Evolutionary conservation across 2,329 filamentous ascomycete species (phyloP).

Genomic region (Colletotrichum echinochloae): DNA sequence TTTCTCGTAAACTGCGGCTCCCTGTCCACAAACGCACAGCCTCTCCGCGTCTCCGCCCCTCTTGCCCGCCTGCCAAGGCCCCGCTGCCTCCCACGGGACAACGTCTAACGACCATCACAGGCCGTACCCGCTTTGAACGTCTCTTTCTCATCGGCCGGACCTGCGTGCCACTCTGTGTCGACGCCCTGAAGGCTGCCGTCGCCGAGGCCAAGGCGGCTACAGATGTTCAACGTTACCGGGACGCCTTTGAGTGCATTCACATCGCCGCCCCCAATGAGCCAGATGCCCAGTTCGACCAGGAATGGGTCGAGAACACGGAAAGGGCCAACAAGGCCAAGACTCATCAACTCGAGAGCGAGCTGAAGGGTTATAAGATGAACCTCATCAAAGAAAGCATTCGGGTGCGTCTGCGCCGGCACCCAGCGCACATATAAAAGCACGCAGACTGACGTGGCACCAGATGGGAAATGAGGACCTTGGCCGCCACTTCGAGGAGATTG

Average conservation of each 20-base stretch:
- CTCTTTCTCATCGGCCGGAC: conserved; percentile 84
- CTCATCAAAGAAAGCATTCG: conserved; percentile 96
- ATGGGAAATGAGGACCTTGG: conserved; percentile 97
- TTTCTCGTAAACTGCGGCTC: conserved; percentile 32
- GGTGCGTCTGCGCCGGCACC: conserved; percentile 61
- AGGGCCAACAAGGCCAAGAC: conserved; percentile 77
- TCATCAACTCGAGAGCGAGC: conserved; percentile 81
- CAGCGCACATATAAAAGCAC: too few relatives aligned
- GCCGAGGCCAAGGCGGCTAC: conserved; percentile 80
- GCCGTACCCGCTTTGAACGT: conserved; percentile 83
- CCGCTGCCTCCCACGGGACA: conserved; percentile 15
- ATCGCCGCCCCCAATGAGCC: conserved; percentile 74
- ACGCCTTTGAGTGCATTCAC: conserved; percentile 74
- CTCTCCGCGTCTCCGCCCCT: conserved; percentile 29
- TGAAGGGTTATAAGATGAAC: conserved; percentile 96
- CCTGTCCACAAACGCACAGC: conserved; percentile 27
- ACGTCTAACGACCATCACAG: conserved; percentile 56
- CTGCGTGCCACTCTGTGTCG: conserved; percentile 80
- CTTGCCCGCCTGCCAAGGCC: conserved; percentile 31
- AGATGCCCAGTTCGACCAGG: conserved; percentile 73
- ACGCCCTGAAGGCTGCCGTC: conserved; percentile 84
- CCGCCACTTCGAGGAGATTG: conserved; percentile 82
- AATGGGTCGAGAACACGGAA: conserved; percentile 80
- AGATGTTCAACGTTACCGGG: conserved; percentile 78
- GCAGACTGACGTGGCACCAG: conserved; percentile 57